Percentiles rank a stretch among this genome's conserved stretches.
phyloP scores from a whole-genome alignment of 2,329 filamentous ascomycete species.

The Fusarium sp. region DNA sequence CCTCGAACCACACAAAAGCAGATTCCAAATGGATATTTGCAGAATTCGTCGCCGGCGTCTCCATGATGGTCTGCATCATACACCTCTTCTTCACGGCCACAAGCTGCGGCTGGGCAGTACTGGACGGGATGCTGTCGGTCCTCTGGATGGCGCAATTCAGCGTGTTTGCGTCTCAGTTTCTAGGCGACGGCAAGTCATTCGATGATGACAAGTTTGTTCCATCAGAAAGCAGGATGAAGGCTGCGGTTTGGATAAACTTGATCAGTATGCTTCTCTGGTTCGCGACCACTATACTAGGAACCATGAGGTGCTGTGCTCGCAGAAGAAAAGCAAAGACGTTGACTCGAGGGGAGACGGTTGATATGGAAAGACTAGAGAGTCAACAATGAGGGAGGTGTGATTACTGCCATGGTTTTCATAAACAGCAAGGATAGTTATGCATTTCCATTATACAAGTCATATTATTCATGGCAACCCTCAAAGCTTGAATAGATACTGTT shows the following conservation, averaged over 20 bases:
- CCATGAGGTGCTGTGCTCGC: not conserved
- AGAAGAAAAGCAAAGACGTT: not conserved
- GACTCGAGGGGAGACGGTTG: not conserved
- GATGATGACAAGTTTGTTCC: too few species aligned
- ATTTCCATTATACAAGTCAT: not conserved
- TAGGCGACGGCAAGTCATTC: not conserved
- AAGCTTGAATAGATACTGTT: not conserved
- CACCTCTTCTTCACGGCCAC: conserved; percentile 1
- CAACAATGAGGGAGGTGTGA: not conserved
- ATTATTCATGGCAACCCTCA: not conserved
- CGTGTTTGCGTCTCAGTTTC: not conserved
- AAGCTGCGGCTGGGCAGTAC: not conserved
- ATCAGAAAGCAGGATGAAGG: not conserved
- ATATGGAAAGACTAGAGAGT: not conserved
- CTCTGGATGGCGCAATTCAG: conserved; percentile 8
- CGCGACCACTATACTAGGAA: not conserved
- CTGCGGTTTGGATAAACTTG: conserved; percentile 11
- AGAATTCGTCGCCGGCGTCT: conserved; percentile 7
- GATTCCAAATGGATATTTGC: conserved; percentile 4
- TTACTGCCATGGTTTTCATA: not conserved
- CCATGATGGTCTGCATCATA: conserved; percentile 5
- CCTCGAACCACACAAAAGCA: not conserved
- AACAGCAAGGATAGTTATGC: not conserved
- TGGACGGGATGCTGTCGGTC: not conserved
- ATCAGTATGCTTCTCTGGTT: conserved; percentile 7